Evolutionary conservation across 352 stramenopile species (phyloP).

Genomic region (Globisporangium orthogonon): DNA sequence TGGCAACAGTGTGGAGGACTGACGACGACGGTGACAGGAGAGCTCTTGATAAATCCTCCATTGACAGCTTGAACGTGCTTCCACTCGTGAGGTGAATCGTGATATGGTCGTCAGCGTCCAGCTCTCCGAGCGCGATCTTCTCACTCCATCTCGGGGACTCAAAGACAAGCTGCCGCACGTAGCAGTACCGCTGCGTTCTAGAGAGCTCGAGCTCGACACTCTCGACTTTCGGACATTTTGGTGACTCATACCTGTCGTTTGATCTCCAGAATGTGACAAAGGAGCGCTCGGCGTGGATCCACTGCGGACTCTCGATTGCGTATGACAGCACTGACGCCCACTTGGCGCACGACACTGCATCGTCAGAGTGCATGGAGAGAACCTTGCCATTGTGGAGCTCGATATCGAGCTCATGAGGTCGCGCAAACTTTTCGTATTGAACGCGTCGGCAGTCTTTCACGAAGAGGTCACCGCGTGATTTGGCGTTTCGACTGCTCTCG

Average conservation of each 20-base stretch:
- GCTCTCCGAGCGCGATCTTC: constrained; percentile 22
- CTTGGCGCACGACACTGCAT: constrained; percentile 27
- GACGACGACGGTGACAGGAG: constrained; percentile 16
- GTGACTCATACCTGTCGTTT: constrained; percentile 22
- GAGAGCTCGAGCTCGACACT: constrained; percentile 13
- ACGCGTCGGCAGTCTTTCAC: constrained; percentile 25
- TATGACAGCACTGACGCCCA: constrained; percentile 31
- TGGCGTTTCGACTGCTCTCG: constrained; percentile 12
- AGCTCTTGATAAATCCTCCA: constrained; percentile 27
- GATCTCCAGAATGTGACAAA: constrained; percentile 32
- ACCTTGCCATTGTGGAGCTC: constrained; percentile 24
- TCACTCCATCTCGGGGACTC: constrained; percentile 21
- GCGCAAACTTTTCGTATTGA: constrained; percentile 30
- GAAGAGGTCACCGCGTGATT: constrained; percentile 19
- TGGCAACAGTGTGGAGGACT: neutral
- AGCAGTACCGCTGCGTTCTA: neutral
- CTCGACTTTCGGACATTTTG: constrained; percentile 22
- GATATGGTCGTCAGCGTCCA: constrained; percentile 14
- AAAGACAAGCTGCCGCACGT: neutral
- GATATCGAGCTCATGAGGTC: constrained; percentile 32
- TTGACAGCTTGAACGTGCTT: constrained; percentile 21
- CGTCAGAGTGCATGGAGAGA: constrained; percentile 19
- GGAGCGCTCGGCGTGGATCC: constrained; percentile 24
- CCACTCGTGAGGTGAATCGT: constrained; percentile 21
- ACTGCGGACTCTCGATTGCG: constrained; percentile 34